Evolutionary conservation across 192 early-diverging fungal genomes (phyloP).

Genomic region (Coemansia sp.): DNA sequence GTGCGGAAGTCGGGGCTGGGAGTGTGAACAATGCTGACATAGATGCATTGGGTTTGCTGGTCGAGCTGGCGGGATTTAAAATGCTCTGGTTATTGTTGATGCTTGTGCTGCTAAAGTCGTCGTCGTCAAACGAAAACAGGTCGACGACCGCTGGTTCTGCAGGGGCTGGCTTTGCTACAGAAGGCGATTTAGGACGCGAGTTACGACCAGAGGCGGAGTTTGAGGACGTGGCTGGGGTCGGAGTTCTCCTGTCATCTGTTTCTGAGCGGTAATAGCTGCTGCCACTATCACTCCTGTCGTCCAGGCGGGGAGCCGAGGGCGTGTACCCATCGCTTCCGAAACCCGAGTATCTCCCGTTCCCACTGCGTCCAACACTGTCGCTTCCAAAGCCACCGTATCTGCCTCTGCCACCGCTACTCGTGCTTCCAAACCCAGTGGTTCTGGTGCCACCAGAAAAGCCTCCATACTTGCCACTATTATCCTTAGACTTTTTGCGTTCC

Average conservation of each 20-base stretch:
- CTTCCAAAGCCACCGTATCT: slow-evolving; percentile 68
- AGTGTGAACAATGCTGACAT: slow-evolving; percentile 10
- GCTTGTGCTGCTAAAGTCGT: slow-evolving; percentile 13
- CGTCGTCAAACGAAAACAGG: slow-evolving; percentile 50
- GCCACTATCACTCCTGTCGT: slow-evolving; percentile 31
- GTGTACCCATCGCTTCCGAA: slow-evolving; percentile 36
- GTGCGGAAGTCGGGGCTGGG: slow-evolving; percentile 11
- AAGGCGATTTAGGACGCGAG: slow-evolving; percentile 34
- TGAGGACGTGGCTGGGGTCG: slow-evolving; percentile 20
- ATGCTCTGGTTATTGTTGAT: neutral
- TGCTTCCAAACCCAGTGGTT: slow-evolving; percentile 29
- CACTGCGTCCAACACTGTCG: slow-evolving; percentile 30
- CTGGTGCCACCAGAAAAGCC: slow-evolving; percentile 64
- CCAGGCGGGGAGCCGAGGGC: slow-evolving; percentile 26
- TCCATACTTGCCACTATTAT: slow-evolving; percentile 86
- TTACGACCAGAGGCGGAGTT: slow-evolving; percentile 9
- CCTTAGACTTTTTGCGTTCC: slow-evolving; percentile 87
- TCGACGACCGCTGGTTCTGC: slow-evolving; percentile 47
- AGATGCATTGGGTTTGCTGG: slow-evolving; percentile 1
- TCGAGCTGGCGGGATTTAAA: slow-evolving; percentile 45
- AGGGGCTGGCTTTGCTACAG: slow-evolving; percentile 13
- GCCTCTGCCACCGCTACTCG: slow-evolving; percentile 27
- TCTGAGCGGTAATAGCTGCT: slow-evolving; percentile 36
- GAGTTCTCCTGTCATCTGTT: slow-evolving; percentile 20
- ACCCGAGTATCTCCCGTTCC: slow-evolving; percentile 25